Evolutionary conservation across 352 stramenopile genomes (phyloP), one percentile per base, ranked within the genome.

Genomic region (Phytophthora lateralis): DNA sequence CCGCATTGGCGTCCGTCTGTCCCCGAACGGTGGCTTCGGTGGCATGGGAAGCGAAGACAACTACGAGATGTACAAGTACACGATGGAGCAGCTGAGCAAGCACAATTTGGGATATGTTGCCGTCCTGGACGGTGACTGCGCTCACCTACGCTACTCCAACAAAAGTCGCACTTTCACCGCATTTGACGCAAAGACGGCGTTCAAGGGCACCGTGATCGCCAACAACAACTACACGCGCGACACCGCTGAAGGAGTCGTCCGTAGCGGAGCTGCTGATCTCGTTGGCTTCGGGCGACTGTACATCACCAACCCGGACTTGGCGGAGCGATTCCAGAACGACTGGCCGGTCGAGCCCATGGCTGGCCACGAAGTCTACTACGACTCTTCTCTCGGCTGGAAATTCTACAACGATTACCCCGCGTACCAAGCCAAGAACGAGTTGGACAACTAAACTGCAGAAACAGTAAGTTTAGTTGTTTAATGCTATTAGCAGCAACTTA

Each of bases 231-330:
- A 78, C 56, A 75, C 52, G 12, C 64, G 62, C 9, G 61, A 76
- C 18, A 65, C 41, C 0, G 74, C 66, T 8, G 67, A 79, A 24
- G 64, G 55, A 15, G 72, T 66, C 2, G 37, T 89, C n/a, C 50
- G 45, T 21, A 69, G 56, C 21, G 76, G 69, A 3, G 15, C 49
- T 3, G 75, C 52, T 9, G 73, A 88, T 20, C 60, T 77, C 10
- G 70, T 89, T 4, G 75, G 46, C 5, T 89, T 79, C 50, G 73
- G 67, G 10, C 75, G 78, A 9, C 45, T 62, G 29, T 89, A 78
- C 69, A 88, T 89, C 17, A 56, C 70, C 4, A 88, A 86, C 55
- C 79, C 78, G 27, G 75, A 88, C 43, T 49, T 88, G 43, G 61
- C 58, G 2, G 53, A 79, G n/a, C 44, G 59, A 9, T 67, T 62